A percentile compares a stretch with the other conserved stretches of the same genome.
Conservation (phyloP, 768 basidiomycete species). For the Mycena rosella region DNA sequence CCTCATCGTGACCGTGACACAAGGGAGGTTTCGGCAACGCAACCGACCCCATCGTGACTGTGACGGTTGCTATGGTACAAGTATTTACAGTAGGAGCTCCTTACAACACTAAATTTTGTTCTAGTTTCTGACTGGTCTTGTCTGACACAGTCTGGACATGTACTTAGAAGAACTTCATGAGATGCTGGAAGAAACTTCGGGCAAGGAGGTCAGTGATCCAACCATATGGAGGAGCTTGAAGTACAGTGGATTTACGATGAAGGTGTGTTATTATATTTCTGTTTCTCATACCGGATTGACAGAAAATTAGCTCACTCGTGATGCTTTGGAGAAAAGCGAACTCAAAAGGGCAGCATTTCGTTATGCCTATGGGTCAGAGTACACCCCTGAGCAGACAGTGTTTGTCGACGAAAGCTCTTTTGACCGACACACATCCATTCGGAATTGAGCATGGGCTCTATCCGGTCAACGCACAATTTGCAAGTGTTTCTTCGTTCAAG, state of each 20-base stretch:
- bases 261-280: slow-evolving; percentile 35
- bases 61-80: not conserved
- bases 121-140: slow-evolving; percentile 36
- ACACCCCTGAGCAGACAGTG: slow-evolving; percentile 43
- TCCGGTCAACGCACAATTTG: no score
- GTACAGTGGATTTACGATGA: no score
- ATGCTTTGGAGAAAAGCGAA: slow-evolving; percentile 9
- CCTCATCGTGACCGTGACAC: no score
- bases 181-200: no score
- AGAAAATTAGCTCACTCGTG: slow-evolving; percentile 4
- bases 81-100: no score
- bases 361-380: slow-evolving; percentile 29
- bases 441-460: slow-evolving; percentile 46
- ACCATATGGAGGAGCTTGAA: no score
- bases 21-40: no score
- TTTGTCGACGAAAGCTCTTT: slow-evolving; percentile 53
- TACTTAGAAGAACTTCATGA: slow-evolving; percentile 40
- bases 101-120: not conserved
- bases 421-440: slow-evolving; percentile 41
- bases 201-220: no score
- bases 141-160: slow-evolving; percentile 41
- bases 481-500: slow-evolving; percentile 45
- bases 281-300: not conserved
- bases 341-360: slow-evolving; percentile 8
- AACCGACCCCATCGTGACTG: no score